Evolutionary conservation across 1,284 basidiomycete genomes (phyloP).

Genomic region (Ganoderma resinaceum): DNA sequence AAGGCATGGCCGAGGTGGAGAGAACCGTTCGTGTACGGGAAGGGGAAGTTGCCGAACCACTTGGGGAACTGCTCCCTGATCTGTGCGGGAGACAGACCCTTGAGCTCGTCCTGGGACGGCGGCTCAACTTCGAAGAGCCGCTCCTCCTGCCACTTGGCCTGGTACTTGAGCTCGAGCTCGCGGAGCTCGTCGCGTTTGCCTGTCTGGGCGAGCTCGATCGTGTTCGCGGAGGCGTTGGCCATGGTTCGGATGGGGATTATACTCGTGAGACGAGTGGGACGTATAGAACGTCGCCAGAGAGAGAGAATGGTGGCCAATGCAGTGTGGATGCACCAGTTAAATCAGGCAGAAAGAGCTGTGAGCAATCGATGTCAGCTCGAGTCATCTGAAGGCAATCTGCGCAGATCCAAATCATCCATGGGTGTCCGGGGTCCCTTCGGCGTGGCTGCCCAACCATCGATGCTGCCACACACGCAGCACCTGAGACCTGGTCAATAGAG

Average conservation of each 20-base stretch:
- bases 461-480: conserved; percentile 1
- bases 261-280: conserved; percentile 34
- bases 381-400: conserved; percentile 22
- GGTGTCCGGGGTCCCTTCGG: conserved; percentile 15
- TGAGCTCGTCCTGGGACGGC: conserved; percentile 72
- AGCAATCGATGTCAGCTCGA: conserved; percentile 35
- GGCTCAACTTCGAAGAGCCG: conserved; percentile 86
- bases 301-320: conserved; percentile 35
- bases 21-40: conserved; percentile 98
- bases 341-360: conserved; percentile 21
- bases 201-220: conserved; percentile 68
- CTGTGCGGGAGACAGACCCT: conserved; percentile 68
- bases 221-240: conserved; percentile 37
- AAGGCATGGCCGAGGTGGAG: conserved; percentile 98
- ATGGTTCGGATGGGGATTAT: conserved; percentile 22
- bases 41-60: conserved; percentile 97
- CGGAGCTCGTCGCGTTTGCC: conserved; percentile 91
- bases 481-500: no score
- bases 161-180: conserved; percentile 85
- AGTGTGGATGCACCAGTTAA: conserved; percentile 24
- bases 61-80: conserved; percentile 85
- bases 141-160: conserved; percentile 78
- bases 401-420: conserved; percentile 6
- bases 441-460: neutral
- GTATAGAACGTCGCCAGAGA: conserved; percentile 35